These are phyloP conservation scores for Petunia secreta DNA, from an alignment of 257 asterid species.

Conservation along the genomic window DNA sequence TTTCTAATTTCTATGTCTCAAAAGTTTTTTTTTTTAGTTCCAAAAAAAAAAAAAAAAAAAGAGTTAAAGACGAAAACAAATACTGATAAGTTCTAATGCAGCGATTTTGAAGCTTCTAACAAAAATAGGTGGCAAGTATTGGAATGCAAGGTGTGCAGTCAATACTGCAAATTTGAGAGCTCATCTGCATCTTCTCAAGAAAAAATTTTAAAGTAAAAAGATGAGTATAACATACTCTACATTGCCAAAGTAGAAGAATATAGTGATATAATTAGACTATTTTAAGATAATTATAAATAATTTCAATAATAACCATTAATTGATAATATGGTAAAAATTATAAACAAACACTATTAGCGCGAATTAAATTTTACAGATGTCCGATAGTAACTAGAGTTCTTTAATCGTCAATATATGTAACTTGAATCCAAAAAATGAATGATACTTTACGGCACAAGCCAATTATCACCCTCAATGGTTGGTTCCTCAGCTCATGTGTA, in stretches of 20 bases:
- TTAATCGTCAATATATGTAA: too few species aligned
- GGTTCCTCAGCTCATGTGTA: background rate
- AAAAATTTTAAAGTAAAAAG: background rate
- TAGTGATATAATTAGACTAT: too few species aligned
- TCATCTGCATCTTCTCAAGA: constrained; percentile 5
- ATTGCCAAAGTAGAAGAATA: too few species aligned
- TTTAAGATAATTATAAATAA: too few species aligned
- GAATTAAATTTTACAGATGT: too few species aligned
- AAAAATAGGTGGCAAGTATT: constrained; percentile 11
- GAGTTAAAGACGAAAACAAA: background rate
- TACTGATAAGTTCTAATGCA: background rate
- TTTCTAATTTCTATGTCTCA: background rate
- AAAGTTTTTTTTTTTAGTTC: background rate
- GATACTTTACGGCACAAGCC: background rate
- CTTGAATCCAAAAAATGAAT: too few species aligned
- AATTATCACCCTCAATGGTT: background rate
- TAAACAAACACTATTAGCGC: too few species aligned
- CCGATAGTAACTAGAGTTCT: too few species aligned
- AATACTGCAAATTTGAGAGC: constrained; percentile 19
- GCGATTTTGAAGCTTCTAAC: background rate
- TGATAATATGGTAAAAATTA: too few species aligned
- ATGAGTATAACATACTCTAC: too few species aligned
- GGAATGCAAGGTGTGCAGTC: constrained; percentile 23
- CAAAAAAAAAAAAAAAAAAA: background rate
- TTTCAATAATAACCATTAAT: too few species aligned